phyloP scores from a whole-genome alignment of 2,329 filamentous ascomycete genomes.

The Colletotrichum echinochloae region DNA sequence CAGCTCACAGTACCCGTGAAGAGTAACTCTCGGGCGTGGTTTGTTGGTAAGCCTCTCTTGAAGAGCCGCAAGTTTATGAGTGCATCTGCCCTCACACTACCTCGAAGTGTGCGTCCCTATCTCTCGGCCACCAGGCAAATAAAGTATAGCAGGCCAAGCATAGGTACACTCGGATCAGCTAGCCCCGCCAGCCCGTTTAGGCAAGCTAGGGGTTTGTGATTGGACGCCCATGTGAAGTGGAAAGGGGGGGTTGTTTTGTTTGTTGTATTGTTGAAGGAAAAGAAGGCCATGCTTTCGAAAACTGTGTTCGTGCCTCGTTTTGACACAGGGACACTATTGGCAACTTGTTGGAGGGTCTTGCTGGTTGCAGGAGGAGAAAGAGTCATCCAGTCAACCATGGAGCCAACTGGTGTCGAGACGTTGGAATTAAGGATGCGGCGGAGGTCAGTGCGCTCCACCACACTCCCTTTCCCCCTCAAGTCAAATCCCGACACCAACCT shows the following conservation, averaged over 20 bases:
- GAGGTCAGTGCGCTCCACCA: background rate
- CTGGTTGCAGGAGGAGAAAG: background rate
- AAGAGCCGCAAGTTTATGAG: background rate
- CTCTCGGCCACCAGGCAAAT: too few species aligned
- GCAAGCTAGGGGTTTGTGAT: background rate
- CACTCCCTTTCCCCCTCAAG: background rate
- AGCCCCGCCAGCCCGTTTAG: constrained; percentile 17
- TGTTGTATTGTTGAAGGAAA: background rate
- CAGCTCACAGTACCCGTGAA: constrained; percentile 16
- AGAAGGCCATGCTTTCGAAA: background rate
- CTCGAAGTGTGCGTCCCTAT: background rate
- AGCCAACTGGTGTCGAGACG: background rate
- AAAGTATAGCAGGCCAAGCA: background rate
- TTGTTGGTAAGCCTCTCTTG: background rate
- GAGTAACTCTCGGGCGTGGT: background rate
- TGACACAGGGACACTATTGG: background rate
- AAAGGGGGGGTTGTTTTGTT: background rate
- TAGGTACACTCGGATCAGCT: background rate
- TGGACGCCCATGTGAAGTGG: background rate
- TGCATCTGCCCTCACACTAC: background rate
- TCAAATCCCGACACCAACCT: background rate
- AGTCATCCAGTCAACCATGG: background rate
- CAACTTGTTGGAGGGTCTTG: background rate
- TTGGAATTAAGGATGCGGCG: constrained; percentile 25
- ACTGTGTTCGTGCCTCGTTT: background rate